Evolutionary conservation across 106 monocot genomes (phyloP).

Genomic region (Dioscorea dumetorum): DNA sequence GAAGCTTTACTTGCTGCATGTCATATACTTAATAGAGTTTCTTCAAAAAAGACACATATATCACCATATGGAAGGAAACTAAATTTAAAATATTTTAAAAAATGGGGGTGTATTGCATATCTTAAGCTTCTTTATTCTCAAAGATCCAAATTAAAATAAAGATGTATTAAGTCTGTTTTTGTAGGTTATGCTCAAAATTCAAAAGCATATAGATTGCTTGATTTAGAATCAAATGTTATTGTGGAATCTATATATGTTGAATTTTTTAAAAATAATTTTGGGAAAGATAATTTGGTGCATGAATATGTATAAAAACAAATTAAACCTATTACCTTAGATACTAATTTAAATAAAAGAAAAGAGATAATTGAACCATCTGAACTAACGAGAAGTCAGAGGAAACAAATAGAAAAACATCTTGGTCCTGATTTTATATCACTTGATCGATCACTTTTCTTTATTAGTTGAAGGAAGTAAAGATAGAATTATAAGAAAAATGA

Average conservation of each 20-base stretch:
- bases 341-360: no score
- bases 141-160: slow-evolving; percentile 7
- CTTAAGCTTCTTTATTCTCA: background rate
- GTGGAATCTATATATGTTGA: background rate
- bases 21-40: slow-evolving; percentile 8
- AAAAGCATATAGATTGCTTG: slow-evolving; percentile 4
- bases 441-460: background rate
- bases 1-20: slow-evolving; percentile 15
- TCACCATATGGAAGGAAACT: background rate
- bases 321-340: no score
- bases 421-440: slow-evolving; percentile 4
- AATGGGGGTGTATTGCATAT: slow-evolving; percentile 11
- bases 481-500: background rate
- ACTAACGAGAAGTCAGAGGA: background rate
- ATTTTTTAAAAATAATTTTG: no score
- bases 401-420: background rate
- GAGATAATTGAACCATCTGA: no score
- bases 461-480: background rate
- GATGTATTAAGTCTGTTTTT: slow-evolving; percentile 3
- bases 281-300: no score
- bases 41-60: slow-evolving; percentile 2
- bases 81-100: background rate
- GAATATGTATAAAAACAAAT: no score
- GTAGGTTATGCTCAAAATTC: slow-evolving; percentile 10
- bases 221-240: slow-evolving; percentile 5